Evolutionary conservation across 2,329 filamentous ascomycete genomes (phyloP).

Genomic region (Xylaria digitata): DNA sequence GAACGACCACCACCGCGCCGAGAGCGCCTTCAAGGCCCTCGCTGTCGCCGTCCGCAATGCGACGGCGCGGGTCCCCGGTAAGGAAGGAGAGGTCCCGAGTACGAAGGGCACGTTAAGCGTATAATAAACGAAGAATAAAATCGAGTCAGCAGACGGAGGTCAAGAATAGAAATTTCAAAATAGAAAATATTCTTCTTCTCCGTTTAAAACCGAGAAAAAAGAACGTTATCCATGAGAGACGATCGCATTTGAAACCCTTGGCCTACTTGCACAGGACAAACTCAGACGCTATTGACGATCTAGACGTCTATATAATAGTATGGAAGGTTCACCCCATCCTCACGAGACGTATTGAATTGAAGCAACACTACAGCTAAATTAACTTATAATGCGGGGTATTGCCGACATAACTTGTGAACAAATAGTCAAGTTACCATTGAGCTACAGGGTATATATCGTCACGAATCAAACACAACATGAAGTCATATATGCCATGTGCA

Average conservation of each 20-base stretch:
- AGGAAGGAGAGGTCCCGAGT: conserved; percentile 92
- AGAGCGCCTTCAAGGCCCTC: conserved; percentile 96
- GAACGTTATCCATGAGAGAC: too few relatives aligned
- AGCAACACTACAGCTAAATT: too few relatives aligned
- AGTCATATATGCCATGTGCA: not conserved
- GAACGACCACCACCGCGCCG: conserved; percentile 96
- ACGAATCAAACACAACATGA: too few relatives aligned
- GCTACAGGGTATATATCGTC: not conserved
- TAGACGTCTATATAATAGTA: not conserved
- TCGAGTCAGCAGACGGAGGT: not conserved
- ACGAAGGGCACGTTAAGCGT: conserved; percentile 90
- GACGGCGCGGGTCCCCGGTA: conserved; percentile 77
- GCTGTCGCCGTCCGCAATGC: conserved; percentile 87
- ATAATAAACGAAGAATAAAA: conserved; percentile 44
- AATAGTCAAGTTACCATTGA: not conserved
- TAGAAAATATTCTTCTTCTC: not conserved
- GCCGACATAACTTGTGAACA: not conserved
- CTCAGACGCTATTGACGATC: not conserved
- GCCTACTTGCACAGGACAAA: too few relatives aligned
- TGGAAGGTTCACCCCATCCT: not conserved
- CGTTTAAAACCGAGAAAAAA: too few relatives aligned
- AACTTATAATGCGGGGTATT: too few relatives aligned
- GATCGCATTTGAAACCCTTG: not conserved
- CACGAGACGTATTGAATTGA: not conserved
- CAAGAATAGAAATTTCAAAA: not conserved